Conservation (phyloP, 345 rosid species). For the Brassica napus region Da-Ae NC_063444.1:50532501-50533000, state of each 20-base stretch:
- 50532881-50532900: constrained; percentile 96
- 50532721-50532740: background rate
- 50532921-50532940: constrained; percentile 90
- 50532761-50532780: constrained; percentile 53
- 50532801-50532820: constrained; percentile 43
- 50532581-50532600: constrained; percentile 25
- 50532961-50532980: constrained; percentile 95
- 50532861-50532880: constrained; percentile 95
- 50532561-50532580: background rate
- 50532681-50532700: constrained; percentile 40
- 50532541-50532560: background rate
- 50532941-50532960: constrained; percentile 85
- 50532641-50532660: constrained; percentile 34
- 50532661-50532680: constrained; percentile 27
- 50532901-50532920: constrained; percentile 99
- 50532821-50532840: constrained; percentile 63
- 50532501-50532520: too few relatives aligned
- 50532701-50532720: constrained; percentile 29
- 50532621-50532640: constrained; percentile 32
- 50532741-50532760: constrained; percentile 60
- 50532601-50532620: constrained; percentile 35
- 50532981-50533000: constrained; percentile 99
- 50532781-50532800: constrained; percentile 38
- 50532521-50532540: background rate
- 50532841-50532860: constrained; percentile 98